Evolutionary conservation across 176 grass and related monocot species (phyloP), one percentile per base, ranked within the genome.

Genomic region (Oryza rufipogon): DNA sequence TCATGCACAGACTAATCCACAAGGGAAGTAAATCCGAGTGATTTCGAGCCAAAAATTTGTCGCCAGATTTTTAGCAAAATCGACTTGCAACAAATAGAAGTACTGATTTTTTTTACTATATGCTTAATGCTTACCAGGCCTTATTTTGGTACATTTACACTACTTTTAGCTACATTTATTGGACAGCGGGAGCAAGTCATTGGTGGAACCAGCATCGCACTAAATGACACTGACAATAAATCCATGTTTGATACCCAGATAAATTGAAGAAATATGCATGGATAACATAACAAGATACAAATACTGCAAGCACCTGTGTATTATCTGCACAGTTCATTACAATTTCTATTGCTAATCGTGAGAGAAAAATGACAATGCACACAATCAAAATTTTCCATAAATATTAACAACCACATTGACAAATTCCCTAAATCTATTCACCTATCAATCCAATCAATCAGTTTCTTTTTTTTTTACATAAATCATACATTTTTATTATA

Each of bases 141-240:
- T 11, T 30, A 49, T 13, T 54, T 58, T 68, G n/a, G 38, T 47
- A 3, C 49, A 39, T 73, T 11, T 44, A 44, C 4, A 17, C 11
- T 72, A 72, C 6, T 48, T 79, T 12, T 47, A 86, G 12, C 32
- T 39, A 51, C 34, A 65, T 52, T 30, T 32, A 30, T n/a, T 71
- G 64, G 68, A 46, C 63, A 87, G 46, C 1, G 11, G 16, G 22
- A 36, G 48, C 42, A 86, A 38, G 25, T 52, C 20, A 79, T 80
- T 54, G 15, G 39, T 46, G 11, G 32, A 66, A 80, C 14, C 1
- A 79, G 46, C 20, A 66, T 46, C 71, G 17, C 38, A 19, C 38
- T 45, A 11, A 52, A 26, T 2, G 20, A n/a, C 9, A 63, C 5
- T 63, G n/a, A 23, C 9, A 2, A 46, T 4, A 72, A 72, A 82